Evolutionary conservation across 495 filamentous ascomycete species (phyloP), one percentile per base, ranked within the genome.

Genomic region (Podospora pseudoanserina): DNA sequence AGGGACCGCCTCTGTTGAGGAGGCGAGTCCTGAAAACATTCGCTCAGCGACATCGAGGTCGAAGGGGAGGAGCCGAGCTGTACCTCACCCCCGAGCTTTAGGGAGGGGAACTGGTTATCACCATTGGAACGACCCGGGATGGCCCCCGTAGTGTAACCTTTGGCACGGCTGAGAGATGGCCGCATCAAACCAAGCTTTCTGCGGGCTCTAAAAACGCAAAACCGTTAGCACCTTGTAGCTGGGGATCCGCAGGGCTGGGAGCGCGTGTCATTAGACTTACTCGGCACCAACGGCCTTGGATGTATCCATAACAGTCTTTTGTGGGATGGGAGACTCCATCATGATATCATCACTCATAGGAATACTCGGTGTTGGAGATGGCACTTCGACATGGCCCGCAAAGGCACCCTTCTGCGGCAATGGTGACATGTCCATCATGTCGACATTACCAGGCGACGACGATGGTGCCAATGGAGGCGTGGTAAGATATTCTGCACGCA

Each of bases 391-490:
- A 68, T 90, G 83, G 5, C 82, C 80, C 49, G 79, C 76, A 73
- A 89, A 92, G 11, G 91, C 84, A 26, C 86, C 84, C 81, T 97
- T 99, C 78, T 97, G 94, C 15, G 94, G 95, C 54, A 98, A 79
- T 15, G 95, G 95, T 23, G 94, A 97, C 80, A 97, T 89, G 72
- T 98, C 96, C 93, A 98, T 97, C 49, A 84, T 81, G 70, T 97
- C 93, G 68, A 86, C 82, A 79, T 82, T n/a, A 16, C 84, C 85
- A 13, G 94, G 94, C 30, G 82, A 82, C 6, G 95, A 97, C 13
- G 94, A 96, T 2, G 88, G 86, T 55, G 89, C 90, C 19, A 94
- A 82, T 13, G 92, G 92, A 60, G 95, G 94, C 6, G 94, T 97
- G 7, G 89, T 95, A 74, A 90, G 85, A 71, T 84, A 85, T 75